Evolutionary conservation across 2,329 filamentous ascomycete species (phyloP), one percentile per base, ranked within the genome.

Genomic region (Ascocoryne sarcoides): DNA sequence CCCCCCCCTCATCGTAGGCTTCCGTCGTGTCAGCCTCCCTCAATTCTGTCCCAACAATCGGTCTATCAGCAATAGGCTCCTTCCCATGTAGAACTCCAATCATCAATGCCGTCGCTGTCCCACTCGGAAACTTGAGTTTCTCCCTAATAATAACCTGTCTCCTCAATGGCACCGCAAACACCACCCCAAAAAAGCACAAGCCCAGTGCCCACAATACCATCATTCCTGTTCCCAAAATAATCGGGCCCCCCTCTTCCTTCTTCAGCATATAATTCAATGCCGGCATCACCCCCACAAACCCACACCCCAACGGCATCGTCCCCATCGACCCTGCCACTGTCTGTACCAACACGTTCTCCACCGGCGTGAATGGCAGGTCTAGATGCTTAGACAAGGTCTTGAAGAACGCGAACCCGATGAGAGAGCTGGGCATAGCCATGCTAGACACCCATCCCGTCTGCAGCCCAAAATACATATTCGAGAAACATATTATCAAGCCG

Each of bases 381-480:
- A 95, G 68, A 47, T 84, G 76, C 32, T 75, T 76, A 1, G 82
- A 75, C 1, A 95, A 63, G 4, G 81, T 72, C 56, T 85, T 87
- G 70, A 98, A 98, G 52, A 94, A 83, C 9, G 88, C 90, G 59
- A 95, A 96, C 2, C 92, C 90, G 58, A 98, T 86, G 44, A 98
- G 68, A 16, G 88, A 92, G 1, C 88, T 85, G 0, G 92, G 92
- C 88, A 98, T 95, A 12, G 87, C 85, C 92, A 98, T 96, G 51
- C 86, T 85, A 55, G 81, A 77, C 28, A 85, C 75, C 80, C 80
- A 84, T 49, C 80, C 80, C 10, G 58, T 93, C 65, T 96, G 92
- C 21, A 98, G 70, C n/a, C 92, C 92, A 60, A 98, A 98, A 63
- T 96, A 98, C 70, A 93, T 95, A 60, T 98, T 98, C 38, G 86